Base-by-base conservation (phyloP, 768 basidiomycete genomes). In the Pleurotus ostreatus region DNA sequence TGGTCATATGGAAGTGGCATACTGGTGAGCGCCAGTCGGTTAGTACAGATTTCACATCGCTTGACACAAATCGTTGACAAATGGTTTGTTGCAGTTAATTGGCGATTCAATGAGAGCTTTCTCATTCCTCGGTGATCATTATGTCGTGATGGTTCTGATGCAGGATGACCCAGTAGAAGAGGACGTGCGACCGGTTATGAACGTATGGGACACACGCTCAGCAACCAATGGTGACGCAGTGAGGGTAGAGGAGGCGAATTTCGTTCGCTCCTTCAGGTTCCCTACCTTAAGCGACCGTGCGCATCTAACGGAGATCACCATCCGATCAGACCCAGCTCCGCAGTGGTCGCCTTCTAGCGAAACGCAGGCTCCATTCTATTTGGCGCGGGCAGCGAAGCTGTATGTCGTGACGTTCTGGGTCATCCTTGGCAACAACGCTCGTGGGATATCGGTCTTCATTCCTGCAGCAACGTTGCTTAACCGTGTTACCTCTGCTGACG, bases 1-100 rank as follows among this genome's bases (percentile, higher is more conserved):
- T 88, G 11, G 68, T 78, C 20, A 69, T 85, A 18, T 89, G 84
- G 85, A 78, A 88, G 55, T 89, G 86, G 88, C 81, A 79, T 63
- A 82, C 78, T 3, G 83, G 83, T 5, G 61, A 66, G 8, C 63
- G 71, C 5, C 64, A 82, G 60, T 57, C 78, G 59, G 86, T 88
- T 61, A 71, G 80, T 71, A 18, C 13, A 30, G 49, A 45, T 63
- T 26, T 59, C 18, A 4, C 26, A 23, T 20, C 39, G 34, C 23
- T 26, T 55, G 18, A 43, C 2, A 11, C 30, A 9, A 34, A 34
- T 34, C 30, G 30, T 34, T 34, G 30, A 34, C 9, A 34, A 34
- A 9, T 34, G 30, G 11, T 34, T 34, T 34, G 30, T 11, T 34
- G 30, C 30, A 34, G 39, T 30, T 77, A 2, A 62, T 61, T 39